Evolutionary conservation across 257 asterid species (phyloP).

Genomic region (Solanum paucissectum): DNA sequence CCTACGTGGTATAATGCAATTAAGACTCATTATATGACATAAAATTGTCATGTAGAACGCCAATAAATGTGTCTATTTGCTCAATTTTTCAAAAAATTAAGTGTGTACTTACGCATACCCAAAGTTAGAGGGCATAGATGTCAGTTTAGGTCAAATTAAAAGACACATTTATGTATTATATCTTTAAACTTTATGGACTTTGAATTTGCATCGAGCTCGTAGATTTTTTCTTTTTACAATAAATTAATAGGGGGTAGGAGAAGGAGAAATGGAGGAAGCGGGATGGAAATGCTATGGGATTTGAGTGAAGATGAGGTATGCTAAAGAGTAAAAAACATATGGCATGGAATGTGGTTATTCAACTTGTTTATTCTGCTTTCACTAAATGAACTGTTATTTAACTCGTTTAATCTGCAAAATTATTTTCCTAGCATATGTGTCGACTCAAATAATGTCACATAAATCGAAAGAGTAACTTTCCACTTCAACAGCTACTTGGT

Average conservation of each 20-base stretch:
- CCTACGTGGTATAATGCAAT: too few relatives aligned
- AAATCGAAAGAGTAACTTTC: background rate
- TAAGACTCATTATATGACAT: too few relatives aligned
- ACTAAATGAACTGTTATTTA: too few relatives aligned
- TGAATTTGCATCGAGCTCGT: background rate
- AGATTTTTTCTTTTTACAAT: background rate
- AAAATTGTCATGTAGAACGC: too few relatives aligned
- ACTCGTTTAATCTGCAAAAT: rapidly evolving
- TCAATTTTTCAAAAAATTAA: too few relatives aligned
- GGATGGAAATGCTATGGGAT: background rate
- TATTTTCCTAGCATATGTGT: rapidly evolving
- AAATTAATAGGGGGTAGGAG: background rate
- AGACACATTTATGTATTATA: too few relatives aligned
- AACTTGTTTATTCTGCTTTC: background rate
- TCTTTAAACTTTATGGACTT: background rate
- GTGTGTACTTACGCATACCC: rapidly evolving
- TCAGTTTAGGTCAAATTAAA: too few relatives aligned
- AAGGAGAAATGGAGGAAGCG: background rate
- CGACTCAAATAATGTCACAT: background rate
- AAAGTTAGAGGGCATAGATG: too few relatives aligned
- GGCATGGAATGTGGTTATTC: background rate
- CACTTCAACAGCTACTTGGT: background rate
- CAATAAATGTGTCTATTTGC: too few relatives aligned
- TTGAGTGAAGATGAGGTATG: background rate
- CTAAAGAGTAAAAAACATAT: too few relatives aligned